Base-by-base conservation (phyloP, 2,329 filamentous ascomycete species). In the Juglanconis oblonga region DNA sequence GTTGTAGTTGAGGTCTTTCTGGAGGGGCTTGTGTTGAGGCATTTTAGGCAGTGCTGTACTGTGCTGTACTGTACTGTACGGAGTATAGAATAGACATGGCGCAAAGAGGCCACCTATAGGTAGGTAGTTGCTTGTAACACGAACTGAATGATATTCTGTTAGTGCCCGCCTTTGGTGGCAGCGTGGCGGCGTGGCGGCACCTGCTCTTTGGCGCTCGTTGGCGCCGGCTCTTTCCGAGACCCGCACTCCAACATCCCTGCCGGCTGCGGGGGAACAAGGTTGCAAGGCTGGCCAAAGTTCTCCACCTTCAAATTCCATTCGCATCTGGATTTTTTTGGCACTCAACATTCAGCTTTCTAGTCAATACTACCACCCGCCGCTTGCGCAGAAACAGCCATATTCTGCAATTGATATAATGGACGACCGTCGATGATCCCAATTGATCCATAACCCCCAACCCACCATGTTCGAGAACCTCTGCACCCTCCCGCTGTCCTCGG, bases 391-490 rank as follows among this genome's bases (percentile, higher is more conserved):
- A 6, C 8, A 17, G 31, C 24, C 17, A 7, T 10, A 17, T 31
- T 29, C 36, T 29, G 33, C 8, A 11, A 2, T 31, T 24, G 1
- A n/a, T 33, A 59, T 56, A 33, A 61, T 62, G 61, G 61, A 52
- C 32, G 31, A 45, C 44, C 11, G n/a, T 44, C 48, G 49, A 45
- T 60, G 53, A 55, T 7, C 11, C 31, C 50, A 57, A 61, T 61
- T 61, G 50, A 55, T 29, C 33, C 32, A 13, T 35, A 40, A 32
- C 9, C 14, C 32, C 2, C n/a, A 29, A 38, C 13, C 10, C 57
- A 61, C 6, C 51, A 96, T 96, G 91, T 91, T 96, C 71, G 92
- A 97, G 74, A 96, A 92, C 65, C 84, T 96, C 65, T 97, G 94
- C 81, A 92, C 90, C 32, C 85, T 98, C 50, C 92, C 93, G 64